These are phyloP conservation scores for Fusarium haematococcum DNA, from an alignment of 2,329 filamentous ascomycete genomes.

Conservation along the genomic window DNA sequence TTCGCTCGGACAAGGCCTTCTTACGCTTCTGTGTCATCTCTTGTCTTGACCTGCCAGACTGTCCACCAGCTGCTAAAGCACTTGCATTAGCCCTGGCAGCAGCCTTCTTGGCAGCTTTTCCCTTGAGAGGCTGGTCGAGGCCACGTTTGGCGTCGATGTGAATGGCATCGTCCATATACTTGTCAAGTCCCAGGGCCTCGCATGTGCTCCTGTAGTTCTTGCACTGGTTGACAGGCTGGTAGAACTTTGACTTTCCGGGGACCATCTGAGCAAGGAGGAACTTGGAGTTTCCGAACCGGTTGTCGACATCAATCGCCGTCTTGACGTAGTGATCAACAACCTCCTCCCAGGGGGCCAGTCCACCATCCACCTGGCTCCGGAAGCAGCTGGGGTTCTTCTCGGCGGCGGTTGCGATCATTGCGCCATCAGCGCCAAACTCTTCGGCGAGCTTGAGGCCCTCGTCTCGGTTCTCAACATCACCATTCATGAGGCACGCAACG, in stretches of 20 bases:
- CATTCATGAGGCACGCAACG: slow-evolving; percentile 95
- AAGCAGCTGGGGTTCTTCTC: slow-evolving; percentile 95
- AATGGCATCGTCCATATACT: slow-evolving; percentile 72
- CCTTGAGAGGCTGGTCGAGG: slow-evolving; percentile 62
- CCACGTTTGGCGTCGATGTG: slow-evolving; percentile 74
- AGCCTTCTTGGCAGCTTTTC: slow-evolving; percentile 51
- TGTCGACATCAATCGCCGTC: slow-evolving; percentile 80
- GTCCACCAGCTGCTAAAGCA: slow-evolving; percentile 62
- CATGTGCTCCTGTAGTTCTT: slow-evolving; percentile 81
- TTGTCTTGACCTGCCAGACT: slow-evolving; percentile 55
- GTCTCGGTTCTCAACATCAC: slow-evolving; percentile 83
- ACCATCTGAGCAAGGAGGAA: slow-evolving; percentile 88
- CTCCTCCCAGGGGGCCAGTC: slow-evolving; percentile 78
- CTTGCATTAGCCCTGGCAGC: slow-evolving; percentile 50
- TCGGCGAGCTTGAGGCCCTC: slow-evolving; percentile 77
- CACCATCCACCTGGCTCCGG: slow-evolving; percentile 75
- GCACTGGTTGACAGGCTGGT: slow-evolving; percentile 70
- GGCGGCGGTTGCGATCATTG: slow-evolving; percentile 95
- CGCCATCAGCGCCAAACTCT: slow-evolving; percentile 89
- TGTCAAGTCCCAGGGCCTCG: slow-evolving; percentile 71
- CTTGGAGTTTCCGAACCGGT: slow-evolving; percentile 93
- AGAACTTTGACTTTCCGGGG: slow-evolving; percentile 78
- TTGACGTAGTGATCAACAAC: slow-evolving; percentile 82
- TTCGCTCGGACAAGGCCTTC: slow-evolving; percentile 52
- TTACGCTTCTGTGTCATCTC: slow-evolving; percentile 48